Base-by-base conservation (phyloP, 2,329 filamentous ascomycete genomes). In the Xylariaceae sp. region DNA sequence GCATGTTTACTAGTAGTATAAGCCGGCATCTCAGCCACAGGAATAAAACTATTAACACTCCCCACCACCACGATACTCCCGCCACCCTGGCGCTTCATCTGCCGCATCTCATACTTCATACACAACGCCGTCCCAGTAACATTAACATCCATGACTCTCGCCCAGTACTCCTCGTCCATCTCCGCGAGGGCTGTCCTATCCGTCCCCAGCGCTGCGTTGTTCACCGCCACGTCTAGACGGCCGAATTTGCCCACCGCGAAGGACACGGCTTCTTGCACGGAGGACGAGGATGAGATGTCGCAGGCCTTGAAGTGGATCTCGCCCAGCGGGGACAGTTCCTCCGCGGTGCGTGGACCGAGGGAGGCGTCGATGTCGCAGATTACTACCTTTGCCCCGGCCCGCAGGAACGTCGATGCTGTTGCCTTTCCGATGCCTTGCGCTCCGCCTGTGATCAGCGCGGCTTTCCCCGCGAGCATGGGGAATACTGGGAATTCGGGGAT, bases 171-270 rank as follows among this genome's bases (percentile, higher is more conserved):
- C 50, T 68, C 70, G 6, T 66, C 66, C 16, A 71, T 67, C 2
- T 68, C 66, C 7, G 62, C 60, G 19, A 75, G 55, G 5, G 58
- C 49, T 18, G 54, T 57, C 2, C 34, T 54, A n/a, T 61, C 59
- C 1, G 64, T 59, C 11, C 63, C 66, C 11, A 83, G 72, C 19
- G 75, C 81, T 13, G 79, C 80, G 54, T 79, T 80, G 68, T 82
- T 82, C 59, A 83, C 65, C 3, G 84, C 69, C 7, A 82, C 68
- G 63, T 84, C 19, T 70, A 28, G 22, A 28, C 22, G 22, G 4
- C 22, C 71, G 52, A 76, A 79, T 9, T 47, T 43, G 22, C 41
- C 17, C 5, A 49, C 47, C 28, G 45, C 51, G 34, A 57, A 53
- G 31, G 55, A 60, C n/a, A 71, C 49, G 17, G 70, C 59, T 6